Percentiles rank a stretch among this genome's conserved stretches.
Conservation (phyloP, 75 land plant genomes). For the Selaginella tamariscina region DNA sequence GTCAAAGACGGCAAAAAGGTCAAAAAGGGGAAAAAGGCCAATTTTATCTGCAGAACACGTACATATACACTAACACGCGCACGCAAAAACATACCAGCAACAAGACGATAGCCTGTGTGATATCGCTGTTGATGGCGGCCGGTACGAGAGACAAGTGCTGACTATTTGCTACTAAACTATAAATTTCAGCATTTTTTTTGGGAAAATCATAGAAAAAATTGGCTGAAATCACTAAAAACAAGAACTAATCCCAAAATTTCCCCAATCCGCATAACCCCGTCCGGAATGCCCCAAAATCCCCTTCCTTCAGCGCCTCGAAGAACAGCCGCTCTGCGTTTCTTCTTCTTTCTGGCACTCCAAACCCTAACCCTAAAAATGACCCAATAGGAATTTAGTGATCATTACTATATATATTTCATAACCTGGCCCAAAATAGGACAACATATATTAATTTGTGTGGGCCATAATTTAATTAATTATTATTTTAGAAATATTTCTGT, state of each 20-base stretch:
- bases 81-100: conserved; percentile 74
- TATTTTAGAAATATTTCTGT: too few species aligned
- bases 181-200: background rate
- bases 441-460: too few species aligned
- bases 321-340: background rate
- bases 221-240: too few species aligned
- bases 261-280: background rate
- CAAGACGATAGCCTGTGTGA: conserved; percentile 65
- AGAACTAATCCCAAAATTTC: background rate
- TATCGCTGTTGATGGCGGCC: conserved; percentile 91
- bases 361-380: background rate
- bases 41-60: too few species aligned
- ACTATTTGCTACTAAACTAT: conserved; percentile 18
- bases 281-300: background rate
- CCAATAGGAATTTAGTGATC: too few species aligned
- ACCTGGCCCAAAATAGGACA: too few species aligned
- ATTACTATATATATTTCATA: too few species aligned
- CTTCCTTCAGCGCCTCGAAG: background rate
- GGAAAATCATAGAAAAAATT: background rate
- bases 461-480: too few species aligned
- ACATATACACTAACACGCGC: too few species aligned
- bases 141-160: conserved; percentile 79
- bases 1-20: too few species aligned
- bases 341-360: background rate
- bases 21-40: too few species aligned